These are phyloP conservation scores for Trametes gibbosa DNA, from an alignment of 768 basidiomycete species.

Conservation along the genomic window DNA sequence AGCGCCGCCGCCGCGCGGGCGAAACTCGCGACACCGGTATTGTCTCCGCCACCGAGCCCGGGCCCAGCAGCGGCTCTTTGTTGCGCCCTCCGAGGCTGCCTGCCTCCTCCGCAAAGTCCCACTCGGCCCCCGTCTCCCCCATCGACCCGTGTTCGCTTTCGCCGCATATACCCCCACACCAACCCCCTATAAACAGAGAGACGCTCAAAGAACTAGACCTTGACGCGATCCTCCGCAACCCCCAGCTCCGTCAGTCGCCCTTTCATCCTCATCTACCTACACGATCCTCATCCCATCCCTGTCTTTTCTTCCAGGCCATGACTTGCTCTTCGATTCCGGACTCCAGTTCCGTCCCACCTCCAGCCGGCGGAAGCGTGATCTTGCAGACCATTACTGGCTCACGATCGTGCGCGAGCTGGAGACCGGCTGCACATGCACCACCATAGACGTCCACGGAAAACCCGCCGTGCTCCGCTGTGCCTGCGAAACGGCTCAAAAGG, in stretches of 20 bases:
- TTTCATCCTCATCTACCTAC: conserved; percentile 30
- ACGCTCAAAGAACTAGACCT: conserved; percentile 86
- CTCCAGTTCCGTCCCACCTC: conserved; percentile 78
- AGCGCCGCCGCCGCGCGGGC: conserved; percentile 29
- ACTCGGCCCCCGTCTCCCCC: conserved; percentile 31
- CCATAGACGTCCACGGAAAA: conserved; percentile 60
- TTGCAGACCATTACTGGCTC: conserved; percentile 81
- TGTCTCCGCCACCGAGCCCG: conserved; percentile 28
- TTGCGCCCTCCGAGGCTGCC: conserved; percentile 17
- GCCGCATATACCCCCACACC: conserved; percentile 62
- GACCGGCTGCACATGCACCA: conserved; percentile 79
- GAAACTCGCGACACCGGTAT: conserved; percentile 32
- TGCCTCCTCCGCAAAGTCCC: conserved; percentile 23
- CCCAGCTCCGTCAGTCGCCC: conserved; percentile 69
- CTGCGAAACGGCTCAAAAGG: conserved; percentile 36
- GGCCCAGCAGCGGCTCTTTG: conserved; percentile 24
- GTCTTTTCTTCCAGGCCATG: conserved; percentile 56
- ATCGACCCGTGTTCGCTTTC: conserved; percentile 38
- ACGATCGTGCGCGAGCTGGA: conserved; percentile 78
- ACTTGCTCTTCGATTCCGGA: conserved; percentile 84
- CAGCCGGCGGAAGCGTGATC: conserved; percentile 68
- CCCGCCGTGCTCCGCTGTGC: conserved; percentile 38
- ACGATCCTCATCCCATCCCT: conserved; percentile 15
- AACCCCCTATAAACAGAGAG: conserved; percentile 78
- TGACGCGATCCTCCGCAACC: conserved; percentile 81